Conservation (phyloP, 805 yeast genomes). For the Wickerhamomyces xylosicus region DNA sequence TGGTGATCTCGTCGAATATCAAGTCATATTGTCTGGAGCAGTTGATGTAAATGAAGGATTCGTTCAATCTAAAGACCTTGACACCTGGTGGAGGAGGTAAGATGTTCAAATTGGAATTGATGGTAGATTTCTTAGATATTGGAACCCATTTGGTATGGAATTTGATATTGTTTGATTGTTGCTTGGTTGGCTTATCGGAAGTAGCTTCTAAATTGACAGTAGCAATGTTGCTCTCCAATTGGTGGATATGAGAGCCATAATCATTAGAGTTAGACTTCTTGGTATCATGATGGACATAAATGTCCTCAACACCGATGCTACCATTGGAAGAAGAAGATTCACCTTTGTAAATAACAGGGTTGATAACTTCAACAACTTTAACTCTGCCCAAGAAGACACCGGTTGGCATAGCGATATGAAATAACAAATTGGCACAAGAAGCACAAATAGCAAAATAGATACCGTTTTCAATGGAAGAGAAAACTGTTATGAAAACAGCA, state of each 20-base stretch:
- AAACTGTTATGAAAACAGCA: slow-evolving; percentile 17
- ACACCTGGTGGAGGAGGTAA: slow-evolving; percentile 87
- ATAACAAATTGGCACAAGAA: slow-evolving; percentile 61
- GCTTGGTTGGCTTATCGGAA: background rate
- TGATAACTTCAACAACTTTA: slow-evolving; percentile 57
- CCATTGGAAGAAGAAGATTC: slow-evolving; percentile 4
- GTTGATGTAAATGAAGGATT: slow-evolving; percentile 76
- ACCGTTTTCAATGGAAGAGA: slow-evolving; percentile 67
- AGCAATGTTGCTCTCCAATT: no score
- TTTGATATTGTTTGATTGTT: slow-evolving; percentile 15
- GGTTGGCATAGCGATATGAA: slow-evolving; percentile 69
- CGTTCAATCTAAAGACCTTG: slow-evolving; percentile 73
- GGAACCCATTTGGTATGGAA: slow-evolving; percentile 68
- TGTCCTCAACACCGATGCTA: slow-evolving; percentile 7
- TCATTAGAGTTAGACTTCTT: slow-evolving; percentile 7
- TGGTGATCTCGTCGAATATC: slow-evolving; percentile 57
- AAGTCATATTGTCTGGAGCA: slow-evolving; percentile 62
- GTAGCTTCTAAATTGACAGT: background rate
- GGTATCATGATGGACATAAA: background rate
- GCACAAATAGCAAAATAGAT: slow-evolving; percentile 86
- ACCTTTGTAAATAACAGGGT: slow-evolving; percentile 36
- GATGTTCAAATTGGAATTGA: slow-evolving; percentile 49
- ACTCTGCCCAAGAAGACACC: slow-evolving; percentile 80
- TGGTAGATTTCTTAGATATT: slow-evolving; percentile 27
- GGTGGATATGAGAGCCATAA: no score